Base-by-base conservation (phyloP, 371 early-diverging fungal genomes). In the Zychaea mexicana region DNA sequence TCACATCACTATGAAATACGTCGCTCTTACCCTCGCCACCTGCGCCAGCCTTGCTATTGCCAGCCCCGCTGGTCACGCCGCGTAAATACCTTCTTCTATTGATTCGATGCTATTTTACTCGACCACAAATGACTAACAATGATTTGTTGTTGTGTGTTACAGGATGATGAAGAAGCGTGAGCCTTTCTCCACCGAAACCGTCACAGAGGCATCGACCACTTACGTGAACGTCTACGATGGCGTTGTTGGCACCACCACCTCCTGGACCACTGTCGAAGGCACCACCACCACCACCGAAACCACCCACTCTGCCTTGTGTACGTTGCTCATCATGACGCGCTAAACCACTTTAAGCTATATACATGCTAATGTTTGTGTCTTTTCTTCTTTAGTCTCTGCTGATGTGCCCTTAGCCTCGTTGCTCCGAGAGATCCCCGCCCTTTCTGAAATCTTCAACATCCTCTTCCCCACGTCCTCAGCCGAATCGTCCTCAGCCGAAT, bases 101-200 rank as follows among this genome's bases (percentile, higher is more conserved):
- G 36, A 8, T 36, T 10, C 36, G 15, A 1, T 0, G 36, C 36
- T 8, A 36, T 15, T 36, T 36, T 36, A 36, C 8, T 36, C 15
- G 2, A n/a, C n/a, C 36, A 36, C 36, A 36, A 2, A 2, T 36
- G 8, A n/a, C n/a, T n/a, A n/a, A n/a, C n/a, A n/a, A n/a, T n/a
- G n/a, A n/a, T n/a, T n/a, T n/a, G n/a, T n/a, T n/a, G n/a, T n/a
- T n/a, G n/a, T n/a, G n/a, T 36, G 38, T 36, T n/a, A 6, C 38
- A 57, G 57, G 6, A 39, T 57, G 38, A 2, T 57, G n/a, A 36
- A 57, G 33, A 57, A 57, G 39, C 57, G 57, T 57, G 57, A 36
- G 12, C 26, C 13, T 5, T 10, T 10, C 24, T 9, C 21, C 27
- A 39, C 32, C n/a, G n/a, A 0, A 36, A 57, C 57, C 26, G 24